Percentiles rank a stretch among this genome's conserved stretches.
Evolutionary conservation across 2,329 filamentous ascomycete species (phyloP).

Genomic region (Exserohilum turcica): DNA sequence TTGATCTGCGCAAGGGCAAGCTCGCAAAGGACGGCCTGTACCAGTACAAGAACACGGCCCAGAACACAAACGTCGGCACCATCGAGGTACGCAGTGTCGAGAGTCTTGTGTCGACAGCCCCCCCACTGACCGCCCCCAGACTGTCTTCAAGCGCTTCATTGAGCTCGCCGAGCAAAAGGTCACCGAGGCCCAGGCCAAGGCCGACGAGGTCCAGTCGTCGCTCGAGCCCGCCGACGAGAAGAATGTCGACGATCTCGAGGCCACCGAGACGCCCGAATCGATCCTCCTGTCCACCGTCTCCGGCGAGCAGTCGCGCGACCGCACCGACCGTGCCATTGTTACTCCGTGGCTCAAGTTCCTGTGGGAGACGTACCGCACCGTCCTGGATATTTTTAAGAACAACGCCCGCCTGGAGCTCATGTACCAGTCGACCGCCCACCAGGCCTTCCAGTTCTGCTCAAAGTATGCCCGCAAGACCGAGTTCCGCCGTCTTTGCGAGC

Average conservation of each 20-base stretch:
- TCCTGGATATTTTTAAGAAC: constrained; percentile 98
- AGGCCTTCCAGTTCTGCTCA: constrained; percentile 98
- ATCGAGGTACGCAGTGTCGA: constrained; percentile 72
- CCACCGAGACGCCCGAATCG: constrained; percentile 95
- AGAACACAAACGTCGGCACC: constrained; percentile 97
- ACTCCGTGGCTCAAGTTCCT: constrained; percentile 99
- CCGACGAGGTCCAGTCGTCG: constrained; percentile 88
- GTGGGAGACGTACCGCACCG: constrained; percentile 98
- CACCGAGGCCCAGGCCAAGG: constrained; percentile 91
- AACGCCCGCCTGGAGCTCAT: constrained; percentile 96
- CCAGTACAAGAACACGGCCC: constrained; percentile 99
- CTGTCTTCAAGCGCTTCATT: constrained; percentile 97
- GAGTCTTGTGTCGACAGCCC: background rate
- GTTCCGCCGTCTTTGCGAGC: constrained; percentile 96
- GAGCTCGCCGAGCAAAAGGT: constrained; percentile 96
- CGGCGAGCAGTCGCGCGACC: constrained; percentile 94
- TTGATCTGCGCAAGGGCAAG: constrained; percentile 98
- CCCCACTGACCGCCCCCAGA: constrained; percentile 39
- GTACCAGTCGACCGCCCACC: constrained; percentile 97
- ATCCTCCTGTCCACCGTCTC: constrained; percentile 97
- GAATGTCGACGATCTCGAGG: constrained; percentile 93
- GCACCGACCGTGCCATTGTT: constrained; percentile 96
- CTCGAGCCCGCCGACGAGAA: constrained; percentile 76
- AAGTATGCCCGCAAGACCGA: constrained; percentile 99
- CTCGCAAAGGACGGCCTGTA: constrained; percentile 98